Evolutionary conservation across 768 basidiomycete species (phyloP).

Genomic region (Pulveroboletus sp.): DNA sequence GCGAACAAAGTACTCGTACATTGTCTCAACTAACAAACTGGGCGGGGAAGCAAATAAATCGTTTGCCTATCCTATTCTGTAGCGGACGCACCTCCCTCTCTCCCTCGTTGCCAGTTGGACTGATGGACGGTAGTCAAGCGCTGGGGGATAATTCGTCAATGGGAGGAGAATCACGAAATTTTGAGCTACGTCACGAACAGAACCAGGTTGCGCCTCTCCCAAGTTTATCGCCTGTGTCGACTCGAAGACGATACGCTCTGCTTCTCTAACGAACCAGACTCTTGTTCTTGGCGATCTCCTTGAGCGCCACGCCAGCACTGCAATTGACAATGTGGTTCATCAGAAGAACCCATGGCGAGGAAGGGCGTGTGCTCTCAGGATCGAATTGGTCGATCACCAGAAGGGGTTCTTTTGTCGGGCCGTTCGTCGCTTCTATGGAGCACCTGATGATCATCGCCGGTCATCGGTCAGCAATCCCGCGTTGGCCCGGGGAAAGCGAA

Average conservation of each 20-base stretch:
- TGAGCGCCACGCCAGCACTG: not conserved
- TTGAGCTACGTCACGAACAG: too few species aligned
- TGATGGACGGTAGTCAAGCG: too few species aligned
- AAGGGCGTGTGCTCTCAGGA: not conserved
- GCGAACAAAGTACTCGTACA: not conserved
- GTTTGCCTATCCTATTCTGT: not conserved
- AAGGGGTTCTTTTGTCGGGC: not conserved
- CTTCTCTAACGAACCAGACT: conserved; percentile 8
- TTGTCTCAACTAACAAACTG: not conserved
- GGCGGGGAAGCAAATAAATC: not conserved
- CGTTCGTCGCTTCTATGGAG: not conserved
- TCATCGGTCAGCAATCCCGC: too few species aligned
- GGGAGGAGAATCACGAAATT: too few species aligned
- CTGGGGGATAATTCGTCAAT: too few species aligned
- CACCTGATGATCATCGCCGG: conserved; percentile 2
- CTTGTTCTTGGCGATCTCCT: conserved; percentile 1
- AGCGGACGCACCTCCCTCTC: not conserved
- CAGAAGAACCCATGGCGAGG: not conserved
- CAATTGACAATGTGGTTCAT: not conserved
- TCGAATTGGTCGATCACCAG: not conserved
- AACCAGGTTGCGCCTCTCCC: too few species aligned
- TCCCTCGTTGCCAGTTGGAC: too few species aligned
- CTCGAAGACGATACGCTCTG: conserved; percentile 13
- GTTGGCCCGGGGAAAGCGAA: not conserved
- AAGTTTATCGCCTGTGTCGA: conserved; percentile 1